Conservation (phyloP, 768 basidiomycete genomes). For the Suillus discolor region DNA sequence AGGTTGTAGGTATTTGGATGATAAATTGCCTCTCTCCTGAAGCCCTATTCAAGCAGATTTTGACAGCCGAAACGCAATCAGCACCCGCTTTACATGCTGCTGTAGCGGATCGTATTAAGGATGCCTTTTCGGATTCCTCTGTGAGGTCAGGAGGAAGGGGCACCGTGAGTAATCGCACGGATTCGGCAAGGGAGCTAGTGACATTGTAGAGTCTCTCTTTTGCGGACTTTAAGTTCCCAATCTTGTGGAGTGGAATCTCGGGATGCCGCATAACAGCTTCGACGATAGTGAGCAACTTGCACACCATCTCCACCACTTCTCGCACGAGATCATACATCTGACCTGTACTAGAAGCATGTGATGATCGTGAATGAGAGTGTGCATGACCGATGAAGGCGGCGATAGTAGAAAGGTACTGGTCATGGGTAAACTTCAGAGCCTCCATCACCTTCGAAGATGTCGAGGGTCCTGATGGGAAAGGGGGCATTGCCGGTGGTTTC, state of each 20-base stretch:
- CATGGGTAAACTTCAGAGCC: constrained; percentile 81
- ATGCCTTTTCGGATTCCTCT: constrained; percentile 83
- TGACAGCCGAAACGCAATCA: constrained; percentile 87
- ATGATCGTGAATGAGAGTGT: constrained; percentile 86
- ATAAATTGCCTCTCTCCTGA: constrained; percentile 64
- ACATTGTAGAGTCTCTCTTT: constrained; percentile 85
- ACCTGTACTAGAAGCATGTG: constrained; percentile 92
- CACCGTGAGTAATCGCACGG: constrained; percentile 76
- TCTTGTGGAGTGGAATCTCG: constrained; percentile 63
- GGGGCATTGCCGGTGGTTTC: constrained; percentile 44
- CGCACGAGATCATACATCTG: constrained; percentile 94
- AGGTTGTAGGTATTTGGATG: constrained; percentile 58
- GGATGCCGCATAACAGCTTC: constrained; percentile 85
- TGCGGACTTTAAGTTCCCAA: constrained; percentile 64
- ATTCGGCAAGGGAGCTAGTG: constrained; percentile 85
- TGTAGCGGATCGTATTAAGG: constrained; percentile 83
- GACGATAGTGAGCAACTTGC: constrained; percentile 87
- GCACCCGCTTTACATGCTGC: constrained; percentile 84
- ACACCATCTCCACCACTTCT: constrained; percentile 92
- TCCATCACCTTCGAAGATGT: constrained; percentile 71
- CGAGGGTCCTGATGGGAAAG: constrained; percentile 74
- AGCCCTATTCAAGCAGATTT: constrained; percentile 73
- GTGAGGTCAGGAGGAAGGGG: constrained; percentile 47
- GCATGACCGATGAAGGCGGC: constrained; percentile 98
- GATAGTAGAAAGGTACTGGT: constrained; percentile 89